Base-by-base conservation (phyloP, 257 asterid genomes). In the Solanum neorickii region DNA sequence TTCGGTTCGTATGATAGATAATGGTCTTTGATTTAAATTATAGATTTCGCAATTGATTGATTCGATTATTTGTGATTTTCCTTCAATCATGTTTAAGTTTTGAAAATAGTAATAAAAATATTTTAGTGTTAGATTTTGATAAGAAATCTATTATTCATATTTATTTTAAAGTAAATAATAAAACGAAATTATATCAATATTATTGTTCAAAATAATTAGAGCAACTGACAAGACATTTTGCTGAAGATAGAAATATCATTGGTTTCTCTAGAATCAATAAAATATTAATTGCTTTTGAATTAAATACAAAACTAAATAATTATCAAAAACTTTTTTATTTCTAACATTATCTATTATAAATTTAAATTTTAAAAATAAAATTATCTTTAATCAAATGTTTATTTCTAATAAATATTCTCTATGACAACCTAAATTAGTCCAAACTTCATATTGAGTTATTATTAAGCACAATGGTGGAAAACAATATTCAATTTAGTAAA, bases 51-150 rank as follows among this genome's bases (percentile, higher is more conserved):
- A 5, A 59, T 20, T 59, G 12, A 0, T 59, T 59, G 27, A 59
- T 1, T 59, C 2, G 2, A 21, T 21, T 59, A 20, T 59, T 59
- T 2, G 21, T 21, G 2, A 8, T 59, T 12, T 59, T 0, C 0
- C 27, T 2, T 33, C 5, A 33, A 33, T 33, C 4, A 33, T 33
- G 25, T 12, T 56, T 56, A 12, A 7, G 12, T 56, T 56, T 56
- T 20, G 25, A 56, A 20, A 56, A 56, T 1, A 20, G 0, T 1
- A 18, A 8, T 3, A 20, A 56, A 1, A 56, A 11, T 18, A 56
- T 10, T 20, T 12, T 56, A 20, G 5, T 56, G 12, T 20, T 56
- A 7, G 25, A 56, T 18, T 12, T 56, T 56, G 65, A 56, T 56
- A 20, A 20, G 2, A 59, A 21, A 0, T 59, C 2, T 21, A 44